Evolutionary conservation across 495 filamentous ascomycete genomes (phyloP).

Genomic region (Annulohypoxylon maeteangense): DNA sequence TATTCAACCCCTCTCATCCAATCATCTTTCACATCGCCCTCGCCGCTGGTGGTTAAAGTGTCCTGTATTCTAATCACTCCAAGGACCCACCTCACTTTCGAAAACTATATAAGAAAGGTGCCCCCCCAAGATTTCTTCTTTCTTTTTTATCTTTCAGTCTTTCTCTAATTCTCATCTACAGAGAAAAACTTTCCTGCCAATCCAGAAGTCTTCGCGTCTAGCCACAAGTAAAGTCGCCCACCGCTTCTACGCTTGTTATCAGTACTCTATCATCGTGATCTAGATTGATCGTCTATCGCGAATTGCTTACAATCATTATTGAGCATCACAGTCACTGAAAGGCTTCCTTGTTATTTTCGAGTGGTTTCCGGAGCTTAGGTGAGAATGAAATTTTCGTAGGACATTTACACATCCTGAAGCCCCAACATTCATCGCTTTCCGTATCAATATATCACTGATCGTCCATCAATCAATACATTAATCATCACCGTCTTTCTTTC

Average conservation of each 20-base stretch:
- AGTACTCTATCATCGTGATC: not conserved
- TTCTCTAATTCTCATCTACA: not conserved
- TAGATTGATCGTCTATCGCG: no score
- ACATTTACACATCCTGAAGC: not conserved
- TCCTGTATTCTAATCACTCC: conserved; percentile 2
- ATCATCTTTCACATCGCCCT: not conserved
- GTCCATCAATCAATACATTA: not conserved
- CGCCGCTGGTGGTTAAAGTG: not conserved
- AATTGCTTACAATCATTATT: no score
- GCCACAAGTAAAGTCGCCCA: not conserved
- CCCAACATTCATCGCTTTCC: not conserved
- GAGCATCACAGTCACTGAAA: not conserved
- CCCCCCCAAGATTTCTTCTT: not conserved
- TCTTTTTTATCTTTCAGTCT: not conserved
- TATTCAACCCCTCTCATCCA: not conserved
- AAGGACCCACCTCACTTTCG: not conserved
- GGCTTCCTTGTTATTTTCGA: not conserved
- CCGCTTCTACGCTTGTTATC: not conserved
- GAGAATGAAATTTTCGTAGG: not conserved
- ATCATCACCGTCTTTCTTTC: not conserved
- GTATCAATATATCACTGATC: not conserved
- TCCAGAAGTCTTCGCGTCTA: not conserved
- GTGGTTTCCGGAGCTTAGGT: not conserved
- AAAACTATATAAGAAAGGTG: not conserved
- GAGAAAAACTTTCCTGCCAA: not conserved